These are phyloP conservation scores for Gaertneriomyces semiglobifer DNA, from an alignment of 192 early-diverging fungal genomes.

Conservation along the genomic window DNA sequence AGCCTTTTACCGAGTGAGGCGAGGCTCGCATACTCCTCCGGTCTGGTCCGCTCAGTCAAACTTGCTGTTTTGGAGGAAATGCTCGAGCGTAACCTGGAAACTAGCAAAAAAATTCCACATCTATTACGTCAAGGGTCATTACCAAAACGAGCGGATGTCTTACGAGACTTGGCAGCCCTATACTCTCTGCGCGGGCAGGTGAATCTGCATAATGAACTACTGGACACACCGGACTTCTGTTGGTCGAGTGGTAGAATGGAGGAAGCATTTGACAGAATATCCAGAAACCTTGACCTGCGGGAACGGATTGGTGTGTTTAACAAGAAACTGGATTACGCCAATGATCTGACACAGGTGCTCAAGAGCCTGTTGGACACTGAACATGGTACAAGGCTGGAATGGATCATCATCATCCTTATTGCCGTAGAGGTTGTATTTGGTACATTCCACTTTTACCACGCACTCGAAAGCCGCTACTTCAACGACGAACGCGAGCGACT, in stretches of 20 bases:
- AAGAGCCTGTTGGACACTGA: conserved; percentile 53
- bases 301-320: conserved; percentile 56
- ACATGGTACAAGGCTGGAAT: conserved; percentile 47
- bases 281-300: conserved; percentile 54
- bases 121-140: conserved; percentile 48
- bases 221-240: conserved; percentile 62
- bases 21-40: conserved; percentile 58
- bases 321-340: conserved; percentile 68
- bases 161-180: conserved; percentile 52
- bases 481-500: too few relatives aligned
- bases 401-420: conserved; percentile 47
- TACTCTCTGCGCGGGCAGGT: conserved; percentile 49
- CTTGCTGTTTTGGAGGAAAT: conserved; percentile 51
- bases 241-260: conserved; percentile 54
- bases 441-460: conserved; percentile 27
- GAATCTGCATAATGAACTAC: conserved; percentile 56
- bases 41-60: conserved; percentile 54
- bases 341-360: conserved; percentile 56
- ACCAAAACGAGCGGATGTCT: conserved; percentile 41
- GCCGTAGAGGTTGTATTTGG: conserved; percentile 40
- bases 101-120: conserved; percentile 45
- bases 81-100: conserved; percentile 50
- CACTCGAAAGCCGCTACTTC: background rate
- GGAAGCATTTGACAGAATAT: conserved; percentile 44
- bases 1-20: conserved; percentile 42